A percentile compares a stretch with the other conserved stretches of the same genome.
These are phyloP conservation scores for Flammula alnicola DNA, from an alignment of 1,284 basidiomycete genomes.

Conservation along the genomic window DNA sequence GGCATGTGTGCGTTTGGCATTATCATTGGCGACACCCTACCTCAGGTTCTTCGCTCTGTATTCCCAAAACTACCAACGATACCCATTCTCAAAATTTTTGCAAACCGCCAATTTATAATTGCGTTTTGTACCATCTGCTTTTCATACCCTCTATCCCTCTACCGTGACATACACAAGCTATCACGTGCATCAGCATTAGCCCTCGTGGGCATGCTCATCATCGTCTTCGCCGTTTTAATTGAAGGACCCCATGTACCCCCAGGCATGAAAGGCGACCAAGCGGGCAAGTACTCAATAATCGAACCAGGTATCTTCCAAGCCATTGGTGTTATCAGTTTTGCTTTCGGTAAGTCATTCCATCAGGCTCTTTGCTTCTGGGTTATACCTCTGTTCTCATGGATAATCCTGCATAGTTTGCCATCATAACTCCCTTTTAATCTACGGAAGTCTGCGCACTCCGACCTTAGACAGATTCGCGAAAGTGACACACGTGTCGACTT, in stretches of 20 bases:
- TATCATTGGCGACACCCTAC: constrained; percentile 95
- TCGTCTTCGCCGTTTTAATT: constrained; percentile 87
- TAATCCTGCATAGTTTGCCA: constrained; percentile 69
- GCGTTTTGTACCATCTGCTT: constrained; percentile 84
- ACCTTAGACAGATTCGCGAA: constrained; percentile 93
- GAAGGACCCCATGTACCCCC: constrained; percentile 84
- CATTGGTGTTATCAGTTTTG: constrained; percentile 95
- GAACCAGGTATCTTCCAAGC: constrained; percentile 86
- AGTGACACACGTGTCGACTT: constrained; percentile 92
- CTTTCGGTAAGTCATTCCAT: constrained; percentile 55
- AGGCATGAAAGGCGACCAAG: constrained; percentile 79
- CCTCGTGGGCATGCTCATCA: constrained; percentile 92
- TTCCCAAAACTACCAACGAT: constrained; percentile 78
- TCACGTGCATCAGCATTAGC: constrained; percentile 91
- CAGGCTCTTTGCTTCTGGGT: not conserved
- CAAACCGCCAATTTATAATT: constrained; percentile 90
- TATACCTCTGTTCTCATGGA: not conserved
- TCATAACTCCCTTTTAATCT: constrained; percentile 94
- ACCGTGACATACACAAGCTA: constrained; percentile 97
- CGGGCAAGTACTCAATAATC: constrained; percentile 73
- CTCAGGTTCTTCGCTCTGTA: constrained; percentile 88
- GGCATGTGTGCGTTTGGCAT: constrained; percentile 98
- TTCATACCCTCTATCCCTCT: constrained; percentile 94
- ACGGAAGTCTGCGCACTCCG: constrained; percentile 90
- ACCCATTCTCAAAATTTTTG: constrained; percentile 77